Evolutionary conservation across 2,329 filamentous ascomycete genomes (phyloP), one percentile per base, ranked within the genome.

Genomic region (Epichloe coenophiala): DNA sequence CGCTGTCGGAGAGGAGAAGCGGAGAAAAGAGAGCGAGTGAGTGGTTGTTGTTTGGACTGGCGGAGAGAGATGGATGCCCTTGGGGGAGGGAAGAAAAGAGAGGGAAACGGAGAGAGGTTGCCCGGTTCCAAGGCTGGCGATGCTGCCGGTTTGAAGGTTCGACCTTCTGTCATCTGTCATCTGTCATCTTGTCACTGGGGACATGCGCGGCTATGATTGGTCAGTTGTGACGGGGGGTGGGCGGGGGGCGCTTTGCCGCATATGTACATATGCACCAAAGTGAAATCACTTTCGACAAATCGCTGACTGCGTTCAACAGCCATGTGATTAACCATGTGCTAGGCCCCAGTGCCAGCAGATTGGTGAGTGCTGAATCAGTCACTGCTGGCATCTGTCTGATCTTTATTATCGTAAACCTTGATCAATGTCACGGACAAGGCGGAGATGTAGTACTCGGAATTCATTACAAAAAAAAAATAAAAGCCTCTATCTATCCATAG

Each of bases 401-500:
- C 2, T 9, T 8, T 3, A 31, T 31, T 0, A 9, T 31, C 8
- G 27, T 31, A 3, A 9, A 31, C 27, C 8, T 9, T 11, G 27
- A 31, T 31, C 8, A 4, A 31, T 31, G 27, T 31, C 27, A 31
- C 27, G 27, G 27, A 31, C 8, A 31, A 31, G 27, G 27, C 3
- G 27, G 27, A 44, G 42, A 45, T 8, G 23, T 23, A 17, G 17
- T 33, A 37, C 13, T 35, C 39, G 36, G 42, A 33, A 46, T 39
- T 33, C 39, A 47, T 51, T 36, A 53, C 50, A n/a, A n/a, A 49
- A 53, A 11, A 23, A 49, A 53, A 11, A n/a, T n/a, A 23, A 53
- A 17, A 48, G 15, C 38, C 11, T 37, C 17, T 4, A 23, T 49
- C 31, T 48, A 50, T 51, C 50, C 41, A 51, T 47, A 45, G 41